Base-by-base conservation (phyloP, 768 basidiomycete genomes). In the Polyporus arcularius region DNA sequence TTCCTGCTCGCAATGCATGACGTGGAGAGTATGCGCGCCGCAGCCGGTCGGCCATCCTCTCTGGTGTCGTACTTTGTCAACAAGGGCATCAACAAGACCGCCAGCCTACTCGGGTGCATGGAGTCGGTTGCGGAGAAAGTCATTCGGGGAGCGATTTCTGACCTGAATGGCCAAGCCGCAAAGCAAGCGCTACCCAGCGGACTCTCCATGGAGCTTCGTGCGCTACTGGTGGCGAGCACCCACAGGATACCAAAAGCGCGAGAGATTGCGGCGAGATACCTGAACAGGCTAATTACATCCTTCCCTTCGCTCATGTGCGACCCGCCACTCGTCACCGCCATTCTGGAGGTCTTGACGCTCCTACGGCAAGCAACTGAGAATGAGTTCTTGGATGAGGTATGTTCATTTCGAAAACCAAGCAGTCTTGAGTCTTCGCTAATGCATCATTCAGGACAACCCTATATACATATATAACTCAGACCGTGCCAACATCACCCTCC, bases 251-350 rank as follows among this genome's bases (percentile, higher is more conserved):
- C 83, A 35, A 92, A 90, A 70, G 90, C 89, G 53, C 82, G 96
- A 38, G 89, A 90, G 38, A 80, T 94, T 32, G 92, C 96, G 1
- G 81, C 87, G 43, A 88, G 85, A 73, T 97, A 91, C 70, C 81
- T 98, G 30, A 85, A 94, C 74, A 83, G 87, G 41, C 78, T 98
- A 42, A 88, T 98, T 64, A 89, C 87, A 8, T 92, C 90, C 1
- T 98, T 98, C 74, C 95, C 97, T 2, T 94, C 95, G 14, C 78
- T 99, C 52, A 90, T 97, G 85, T 98, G 96, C 74, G 90, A 96
- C 68, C 84, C 88, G 4, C 81, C 87, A 10, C 81, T 98, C 12
- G 90, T 98, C 6, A 94, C 89, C 65, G 86, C 92, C 41, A 89
- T 98, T 50, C 79, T 98, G 41, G 96, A 99, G 69, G 88, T 93